Evolutionary conservation across 2,329 filamentous ascomycete species (phyloP).

Genomic region (Pleurostoma richardsiae): DNA sequence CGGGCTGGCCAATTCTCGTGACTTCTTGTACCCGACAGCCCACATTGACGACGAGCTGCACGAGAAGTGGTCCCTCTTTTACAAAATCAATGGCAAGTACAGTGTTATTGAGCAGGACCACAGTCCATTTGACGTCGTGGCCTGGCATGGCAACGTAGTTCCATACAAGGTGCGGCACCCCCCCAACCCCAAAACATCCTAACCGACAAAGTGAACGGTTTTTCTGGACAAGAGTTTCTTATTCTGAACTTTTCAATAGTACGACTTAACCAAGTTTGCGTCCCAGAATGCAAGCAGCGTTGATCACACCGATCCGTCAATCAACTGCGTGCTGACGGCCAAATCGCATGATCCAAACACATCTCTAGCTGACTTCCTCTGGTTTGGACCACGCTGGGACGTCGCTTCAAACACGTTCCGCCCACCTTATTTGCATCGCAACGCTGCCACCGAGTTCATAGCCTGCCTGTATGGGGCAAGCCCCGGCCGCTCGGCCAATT

Average conservation of each 20-base stretch:
- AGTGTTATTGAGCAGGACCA: slow-evolving; percentile 55
- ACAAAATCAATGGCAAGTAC: slow-evolving; percentile 55
- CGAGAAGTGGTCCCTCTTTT: slow-evolving; percentile 40
- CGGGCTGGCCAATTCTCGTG: slow-evolving; percentile 57
- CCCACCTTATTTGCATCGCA: slow-evolving; percentile 48
- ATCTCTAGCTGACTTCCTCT: slow-evolving; percentile 53
- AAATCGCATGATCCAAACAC: slow-evolving; percentile 47
- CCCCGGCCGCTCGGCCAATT: slow-evolving; percentile 17
- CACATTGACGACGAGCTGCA: slow-evolving; percentile 31
- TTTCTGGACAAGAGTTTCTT: too few species aligned
- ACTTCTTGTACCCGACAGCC: slow-evolving; percentile 59
- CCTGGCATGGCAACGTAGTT: slow-evolving; percentile 51
- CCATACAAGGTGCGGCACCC: too few species aligned
- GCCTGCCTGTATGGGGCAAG: slow-evolving; percentile 31
- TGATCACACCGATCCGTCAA: slow-evolving; percentile 59
- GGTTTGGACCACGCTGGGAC: slow-evolving; percentile 54
- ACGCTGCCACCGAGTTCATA: slow-evolving; percentile 46
- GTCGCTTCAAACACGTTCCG: slow-evolving; percentile 53
- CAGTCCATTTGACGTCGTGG: slow-evolving; percentile 61
- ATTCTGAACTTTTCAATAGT: too few species aligned
- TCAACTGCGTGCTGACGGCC: slow-evolving; percentile 57
- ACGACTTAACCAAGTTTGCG: too few species aligned
- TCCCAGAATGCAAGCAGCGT: too few species aligned
- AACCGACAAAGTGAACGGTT: too few species aligned
- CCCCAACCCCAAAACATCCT: too few species aligned